Conservation (phyloP, 1,284 basidiomycete species). For the Irpex rosettiformis region DNA sequence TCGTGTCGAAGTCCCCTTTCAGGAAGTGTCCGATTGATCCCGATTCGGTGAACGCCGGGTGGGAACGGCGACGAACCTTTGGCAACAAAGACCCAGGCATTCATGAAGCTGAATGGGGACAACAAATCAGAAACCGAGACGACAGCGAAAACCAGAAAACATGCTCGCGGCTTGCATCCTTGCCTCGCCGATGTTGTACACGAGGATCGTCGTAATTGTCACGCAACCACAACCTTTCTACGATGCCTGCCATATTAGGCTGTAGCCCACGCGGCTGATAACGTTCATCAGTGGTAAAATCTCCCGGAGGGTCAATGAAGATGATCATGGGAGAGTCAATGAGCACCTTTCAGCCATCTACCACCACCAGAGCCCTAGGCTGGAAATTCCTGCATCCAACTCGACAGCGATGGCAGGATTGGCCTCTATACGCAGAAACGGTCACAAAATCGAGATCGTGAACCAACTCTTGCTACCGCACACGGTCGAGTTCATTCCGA, state of each 20-base stretch:
- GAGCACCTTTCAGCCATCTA: not conserved
- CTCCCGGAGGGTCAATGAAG: not conserved
- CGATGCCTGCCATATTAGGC: not conserved
- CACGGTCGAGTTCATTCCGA: constrained; percentile 67
- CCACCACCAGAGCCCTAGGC: not conserved
- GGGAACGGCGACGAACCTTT: no score
- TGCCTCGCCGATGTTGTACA: no score
- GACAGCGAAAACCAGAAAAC: no score
- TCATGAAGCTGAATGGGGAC: no score
- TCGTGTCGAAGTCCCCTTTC: not conserved
- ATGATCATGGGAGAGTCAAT: not conserved
- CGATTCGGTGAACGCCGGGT: not conserved
- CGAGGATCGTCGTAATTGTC: no score
- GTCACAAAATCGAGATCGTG: constrained; percentile 75
- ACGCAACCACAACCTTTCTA: no score
- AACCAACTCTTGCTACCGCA: constrained; percentile 87
- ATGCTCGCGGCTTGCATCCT: no score
- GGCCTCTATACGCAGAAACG: constrained; percentile 62
- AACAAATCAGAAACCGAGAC: no score
- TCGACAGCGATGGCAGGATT: constrained; percentile 25
- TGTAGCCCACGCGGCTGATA: not conserved
- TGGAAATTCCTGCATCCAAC: not conserved
- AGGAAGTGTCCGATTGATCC: not conserved
- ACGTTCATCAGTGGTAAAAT: not conserved
- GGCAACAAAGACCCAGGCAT: no score